Percentiles rank a stretch among this genome's conserved stretches.
phyloP scores from a whole-genome alignment of 257 asterid species.

The Mentha longifolia region DNA sequence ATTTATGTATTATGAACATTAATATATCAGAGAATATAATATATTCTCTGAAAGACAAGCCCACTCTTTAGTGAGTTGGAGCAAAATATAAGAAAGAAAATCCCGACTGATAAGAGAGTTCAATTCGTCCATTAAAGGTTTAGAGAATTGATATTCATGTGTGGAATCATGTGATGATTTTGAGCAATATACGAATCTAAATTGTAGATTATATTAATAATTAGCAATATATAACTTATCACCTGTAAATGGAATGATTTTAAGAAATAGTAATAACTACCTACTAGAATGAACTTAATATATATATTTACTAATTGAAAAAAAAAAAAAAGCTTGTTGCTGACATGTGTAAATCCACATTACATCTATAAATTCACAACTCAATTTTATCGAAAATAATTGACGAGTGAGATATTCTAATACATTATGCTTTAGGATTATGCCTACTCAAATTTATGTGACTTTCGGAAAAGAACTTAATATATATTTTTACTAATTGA shows the following conservation, averaged over 20 bases:
- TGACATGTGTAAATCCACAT: too few species aligned
- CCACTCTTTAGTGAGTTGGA: constrained; percentile 8
- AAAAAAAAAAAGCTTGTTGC: too few species aligned
- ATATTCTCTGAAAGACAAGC: not conserved
- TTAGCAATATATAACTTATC: too few species aligned
- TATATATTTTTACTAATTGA: too few species aligned
- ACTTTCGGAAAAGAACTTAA: too few species aligned
- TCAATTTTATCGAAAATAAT: too few species aligned
- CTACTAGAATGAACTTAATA: not conserved
- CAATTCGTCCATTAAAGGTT: not conserved
- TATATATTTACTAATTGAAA: too few species aligned
- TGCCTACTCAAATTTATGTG: too few species aligned
- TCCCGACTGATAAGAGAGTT: not conserved
- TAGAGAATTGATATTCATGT: not conserved
- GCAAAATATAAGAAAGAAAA: not conserved
- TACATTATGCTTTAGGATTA: too few species aligned
- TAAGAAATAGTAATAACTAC: not conserved
- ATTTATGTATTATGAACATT: not conserved
- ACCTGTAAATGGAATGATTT: not conserved
- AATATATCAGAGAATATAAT: not conserved
- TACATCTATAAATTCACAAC: too few species aligned
- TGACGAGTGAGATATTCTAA: too few species aligned
- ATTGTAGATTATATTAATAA: not conserved
- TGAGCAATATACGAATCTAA: not conserved
- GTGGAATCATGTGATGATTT: not conserved